Evolutionary conservation across 2,329 filamentous ascomycete genomes (phyloP).

Genomic region (Onygenales sp.): DNA sequence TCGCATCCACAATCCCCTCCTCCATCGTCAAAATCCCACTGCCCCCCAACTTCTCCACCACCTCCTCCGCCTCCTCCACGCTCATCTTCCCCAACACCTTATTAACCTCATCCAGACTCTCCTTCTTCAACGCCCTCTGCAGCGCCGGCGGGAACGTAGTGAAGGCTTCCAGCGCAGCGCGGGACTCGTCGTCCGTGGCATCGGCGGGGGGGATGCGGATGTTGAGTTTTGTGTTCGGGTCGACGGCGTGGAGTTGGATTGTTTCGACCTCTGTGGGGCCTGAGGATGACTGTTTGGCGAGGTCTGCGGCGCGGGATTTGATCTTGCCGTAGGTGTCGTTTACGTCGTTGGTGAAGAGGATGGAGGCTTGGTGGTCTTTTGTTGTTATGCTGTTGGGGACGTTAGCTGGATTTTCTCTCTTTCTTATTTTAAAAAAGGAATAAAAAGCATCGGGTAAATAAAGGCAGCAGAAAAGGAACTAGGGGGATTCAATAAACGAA

Average conservation of each 20-base stretch:
- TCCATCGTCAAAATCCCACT: conserved; percentile 86
- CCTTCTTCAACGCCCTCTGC: conserved; percentile 73
- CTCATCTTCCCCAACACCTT: conserved; percentile 81
- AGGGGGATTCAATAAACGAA: background rate
- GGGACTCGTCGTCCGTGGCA: conserved; percentile 53
- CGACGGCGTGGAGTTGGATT: conserved; percentile 93
- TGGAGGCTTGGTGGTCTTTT: conserved; percentile 77
- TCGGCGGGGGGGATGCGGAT: conserved; percentile 66
- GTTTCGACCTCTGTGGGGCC: conserved; percentile 67
- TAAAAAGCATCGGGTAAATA: background rate
- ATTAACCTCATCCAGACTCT: conserved; percentile 81
- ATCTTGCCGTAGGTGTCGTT: conserved; percentile 79
- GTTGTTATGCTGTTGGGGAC: conserved; percentile 57
- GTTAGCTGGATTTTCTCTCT: background rate
- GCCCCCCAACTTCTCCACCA: conserved; percentile 71
- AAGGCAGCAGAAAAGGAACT: too few relatives aligned
- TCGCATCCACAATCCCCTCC: conserved; percentile 90
- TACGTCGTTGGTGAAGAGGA: conserved; percentile 88
- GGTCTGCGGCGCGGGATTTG: conserved; percentile 63
- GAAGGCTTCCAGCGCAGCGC: conserved; percentile 64
- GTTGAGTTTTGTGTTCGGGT: conserved; percentile 83
- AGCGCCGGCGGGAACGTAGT: conserved; percentile 75
- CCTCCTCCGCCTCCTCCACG: conserved; percentile 75
- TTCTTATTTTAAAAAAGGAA: background rate
- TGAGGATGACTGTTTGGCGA: conserved; percentile 50